These are phyloP conservation scores for Cymbopogon flexuosus DNA, from an alignment of 202 grass and related monocot species.

Conservation along the genomic window DNA sequence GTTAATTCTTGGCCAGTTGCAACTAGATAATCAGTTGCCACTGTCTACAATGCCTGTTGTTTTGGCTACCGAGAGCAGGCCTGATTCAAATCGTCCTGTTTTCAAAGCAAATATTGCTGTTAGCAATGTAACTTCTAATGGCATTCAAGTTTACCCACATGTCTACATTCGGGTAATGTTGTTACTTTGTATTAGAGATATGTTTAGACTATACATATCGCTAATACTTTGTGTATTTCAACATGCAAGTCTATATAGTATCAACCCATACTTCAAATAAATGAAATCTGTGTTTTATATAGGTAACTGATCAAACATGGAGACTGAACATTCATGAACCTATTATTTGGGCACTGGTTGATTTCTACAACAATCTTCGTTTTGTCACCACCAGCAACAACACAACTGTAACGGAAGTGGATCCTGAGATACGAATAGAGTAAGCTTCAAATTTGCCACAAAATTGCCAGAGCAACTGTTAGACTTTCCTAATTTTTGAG, in stretches of 20 bases:
- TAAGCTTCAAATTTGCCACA: constrained; percentile 43
- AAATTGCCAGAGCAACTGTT: background rate
- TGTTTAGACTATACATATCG: no score
- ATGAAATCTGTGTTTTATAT: constrained; percentile 23
- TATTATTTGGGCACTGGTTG: constrained; percentile 92
- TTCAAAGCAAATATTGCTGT: constrained; percentile 91
- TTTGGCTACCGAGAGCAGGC: constrained; percentile 69
- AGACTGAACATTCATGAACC: constrained; percentile 97
- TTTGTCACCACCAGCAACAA: constrained; percentile 51
- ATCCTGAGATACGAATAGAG: constrained; percentile 96
- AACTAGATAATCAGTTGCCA: constrained; percentile 97
- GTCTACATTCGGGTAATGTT: constrained; percentile 80
- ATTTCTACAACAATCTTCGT: constrained; percentile 79
- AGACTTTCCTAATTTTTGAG: background rate
- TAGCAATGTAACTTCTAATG: constrained; percentile 76
- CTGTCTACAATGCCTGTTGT: constrained; percentile 88
- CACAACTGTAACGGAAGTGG: constrained; percentile 71
- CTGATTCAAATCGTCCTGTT: constrained; percentile 72
- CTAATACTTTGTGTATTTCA: background rate
- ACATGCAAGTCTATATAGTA: constrained; percentile 24
- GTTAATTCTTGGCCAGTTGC: constrained; percentile 74
- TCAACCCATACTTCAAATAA: constrained; percentile 23
- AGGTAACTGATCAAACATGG: constrained; percentile 87
- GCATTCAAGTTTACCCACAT: constrained; percentile 83
- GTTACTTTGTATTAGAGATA: background rate